Evolutionary conservation across 495 filamentous ascomycete species (phyloP).

Genomic region (Geoglossum glabrum): DNA sequence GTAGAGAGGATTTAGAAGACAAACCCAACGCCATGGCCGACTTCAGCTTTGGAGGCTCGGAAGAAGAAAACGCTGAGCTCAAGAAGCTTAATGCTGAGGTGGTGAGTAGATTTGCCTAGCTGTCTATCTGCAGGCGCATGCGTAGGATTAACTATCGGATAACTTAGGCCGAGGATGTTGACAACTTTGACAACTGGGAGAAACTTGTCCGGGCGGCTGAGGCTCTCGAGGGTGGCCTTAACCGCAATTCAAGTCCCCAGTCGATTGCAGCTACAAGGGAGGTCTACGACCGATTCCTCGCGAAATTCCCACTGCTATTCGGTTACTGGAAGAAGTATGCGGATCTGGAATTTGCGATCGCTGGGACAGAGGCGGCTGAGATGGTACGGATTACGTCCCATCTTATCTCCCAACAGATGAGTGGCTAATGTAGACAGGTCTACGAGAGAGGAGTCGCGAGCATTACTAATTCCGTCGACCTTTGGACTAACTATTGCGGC

Average conservation of each 20-base stretch:
- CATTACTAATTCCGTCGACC: slow-evolving; percentile 78
- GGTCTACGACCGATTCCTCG: slow-evolving; percentile 79
- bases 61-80: slow-evolving; percentile 74
- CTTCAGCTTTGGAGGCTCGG: slow-evolving; percentile 51
- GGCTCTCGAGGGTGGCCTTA: slow-evolving; percentile 76
- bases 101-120: slow-evolving; percentile 30
- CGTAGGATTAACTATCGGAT: neutral
- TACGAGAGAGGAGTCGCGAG: slow-evolving; percentile 92
- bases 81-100: slow-evolving; percentile 58
- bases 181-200: slow-evolving; percentile 92
- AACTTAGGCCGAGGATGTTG: slow-evolving; percentile 42
- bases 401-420: neutral
- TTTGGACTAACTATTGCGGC: slow-evolving; percentile 91
- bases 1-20: neutral
- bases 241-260: slow-evolving; percentile 87
- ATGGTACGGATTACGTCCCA: slow-evolving; percentile 41
- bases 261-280: slow-evolving; percentile 69
- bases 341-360: slow-evolving; percentile 89
- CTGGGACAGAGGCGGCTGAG: slow-evolving; percentile 90
- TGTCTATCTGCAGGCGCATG: neutral
- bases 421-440: slow-evolving; percentile 30
- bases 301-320: slow-evolving; percentile 89
- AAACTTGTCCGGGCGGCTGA: slow-evolving; percentile 70
- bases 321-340: slow-evolving; percentile 99
- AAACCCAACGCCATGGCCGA: slow-evolving; percentile 18